Evolutionary conservation across 2,329 filamentous ascomycete species (phyloP), one percentile per base, ranked within the genome.

Genomic region (Beauveria sp.): DNA sequence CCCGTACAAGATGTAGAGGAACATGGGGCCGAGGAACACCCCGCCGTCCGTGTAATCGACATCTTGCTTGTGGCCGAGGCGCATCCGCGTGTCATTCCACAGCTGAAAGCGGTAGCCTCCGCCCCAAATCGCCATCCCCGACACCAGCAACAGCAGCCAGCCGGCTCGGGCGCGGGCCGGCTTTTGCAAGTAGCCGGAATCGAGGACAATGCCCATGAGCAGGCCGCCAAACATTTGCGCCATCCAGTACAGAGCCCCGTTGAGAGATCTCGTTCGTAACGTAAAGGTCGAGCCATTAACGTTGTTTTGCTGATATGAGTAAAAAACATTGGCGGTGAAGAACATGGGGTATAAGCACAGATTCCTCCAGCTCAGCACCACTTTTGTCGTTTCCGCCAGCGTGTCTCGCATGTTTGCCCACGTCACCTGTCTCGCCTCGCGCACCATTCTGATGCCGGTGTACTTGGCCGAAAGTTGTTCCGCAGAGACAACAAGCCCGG

Each of bases 1-100:
- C 46, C 91, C 91, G 72, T 95, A 96, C 75, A 93, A 93, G 69
- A 96, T 90, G 78, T 92, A 96, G 58, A 96, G 77, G 73, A 96
- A 91, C 84, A 96, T 90, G 14, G 90, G 89, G 0, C 88, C 91
- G 62, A 87, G 80, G 71, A 95, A 24, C 65, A 62, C 62, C 73
- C 65, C 59, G 84, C 85, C 30, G 79, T 51, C 7, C 9, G 30
- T 22, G 51, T 53, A 42, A 16, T 40, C 38, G 18, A 53, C 16
- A 9, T 53, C 34, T 62, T 60, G 22, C 43, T 28, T 49, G 65
- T 63, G 43, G 66, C 65, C 30, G 72, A 70, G 6, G 63, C 52
- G 30, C n/a, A 71, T 74, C 18, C 74, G 65, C 14, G 74, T 58
- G 65, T 81, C 70, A 66, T 85, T 83, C 66, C 79, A 80, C 63